Evolutionary conservation across 495 filamentous ascomycete species (phyloP).

Genomic region (Mytilinidion resinicola): DNA sequence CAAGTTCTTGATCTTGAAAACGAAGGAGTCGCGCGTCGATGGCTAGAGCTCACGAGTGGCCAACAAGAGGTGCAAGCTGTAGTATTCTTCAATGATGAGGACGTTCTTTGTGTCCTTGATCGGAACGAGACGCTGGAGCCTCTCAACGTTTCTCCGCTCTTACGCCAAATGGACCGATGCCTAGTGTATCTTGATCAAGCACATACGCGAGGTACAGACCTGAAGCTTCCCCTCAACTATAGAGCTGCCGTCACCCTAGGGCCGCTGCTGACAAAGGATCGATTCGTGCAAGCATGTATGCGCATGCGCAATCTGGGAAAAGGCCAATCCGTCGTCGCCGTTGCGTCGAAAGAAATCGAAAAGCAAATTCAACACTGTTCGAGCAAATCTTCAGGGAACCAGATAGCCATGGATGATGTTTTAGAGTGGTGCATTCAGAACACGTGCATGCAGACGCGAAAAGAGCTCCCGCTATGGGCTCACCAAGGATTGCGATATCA

Average conservation of each 20-base stretch:
- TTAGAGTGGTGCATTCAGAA: slow-evolving; percentile 55
- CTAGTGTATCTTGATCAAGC: slow-evolving; percentile 69
- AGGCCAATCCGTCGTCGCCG: slow-evolving; percentile 37
- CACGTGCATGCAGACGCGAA: slow-evolving; percentile 45
- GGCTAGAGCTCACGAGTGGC: slow-evolving; percentile 39
- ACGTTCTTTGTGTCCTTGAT: slow-evolving; percentile 44
- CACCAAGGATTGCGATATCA: slow-evolving; percentile 48
- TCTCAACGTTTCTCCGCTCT: slow-evolving; percentile 55
- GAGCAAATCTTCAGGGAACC: neutral
- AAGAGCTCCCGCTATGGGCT: slow-evolving; percentile 54
- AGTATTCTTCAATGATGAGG: slow-evolving; percentile 45
- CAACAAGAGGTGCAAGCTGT: slow-evolving; percentile 33
- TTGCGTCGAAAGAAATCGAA: slow-evolving; percentile 44
- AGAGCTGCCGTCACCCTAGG: slow-evolving; percentile 66
- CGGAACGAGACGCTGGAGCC: slow-evolving; percentile 42
- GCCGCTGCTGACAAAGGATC: slow-evolving; percentile 62
- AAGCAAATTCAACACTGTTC: slow-evolving; percentile 31
- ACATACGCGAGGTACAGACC: slow-evolving; percentile 69
- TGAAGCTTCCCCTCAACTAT: slow-evolving; percentile 56
- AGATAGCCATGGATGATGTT: slow-evolving; percentile 45
- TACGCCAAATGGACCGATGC: slow-evolving; percentile 53
- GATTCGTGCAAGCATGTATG: slow-evolving; percentile 62
- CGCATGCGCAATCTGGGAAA: slow-evolving; percentile 34
- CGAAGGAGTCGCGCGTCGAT: slow-evolving; percentile 44
- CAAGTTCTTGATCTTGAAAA: slow-evolving; percentile 64